Evolutionary conservation across 345 rosid species (phyloP), one percentile per base, ranked within the genome.

Genomic region (Cardamine resedifolia): DNA sequence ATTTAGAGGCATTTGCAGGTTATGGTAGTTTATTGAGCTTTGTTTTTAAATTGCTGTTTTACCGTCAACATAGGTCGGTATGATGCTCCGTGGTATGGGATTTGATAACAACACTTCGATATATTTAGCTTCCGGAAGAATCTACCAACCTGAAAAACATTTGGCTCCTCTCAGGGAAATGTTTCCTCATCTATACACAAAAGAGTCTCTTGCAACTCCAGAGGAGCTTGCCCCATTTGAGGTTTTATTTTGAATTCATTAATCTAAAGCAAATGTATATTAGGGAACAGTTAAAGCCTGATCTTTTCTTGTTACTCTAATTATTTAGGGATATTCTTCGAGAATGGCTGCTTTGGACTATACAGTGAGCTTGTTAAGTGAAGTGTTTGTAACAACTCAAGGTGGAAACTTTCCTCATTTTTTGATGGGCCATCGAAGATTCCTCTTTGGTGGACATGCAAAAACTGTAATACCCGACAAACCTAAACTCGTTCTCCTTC

Each of bases 31-130:
- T 38, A 41, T 11, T 66, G 52, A 49, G 65, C 47, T 75, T 52
- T 72, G 58, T 14, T 26, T 71, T 72, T 11, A 26, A 47, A 70
- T 58, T 48, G 50, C 71, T 63, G 69, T 77, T 87, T 81, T 78
- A 58, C 63, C 64, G 92, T 87, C 81, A 84, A 82, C 78, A 80
- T 84, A 94, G 99, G 97, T 95, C 6, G 97, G 97, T 70, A 80
- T 95, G 91, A 85, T 95, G 90, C 87, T 95, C 34, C 89, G 90
- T 45, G 97, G 96, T 74, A 95, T 95, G 97, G 99, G 99, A 80
- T 95, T 95, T 66, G 92, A 82, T 80, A 91, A 87, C 76, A 85
- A 73, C 57, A 95, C 93, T 31, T 82, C 96, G 12, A 87, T 91
- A 77, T 91, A 85, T 81, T 75, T 91, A 72, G 99, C 99, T 66